Conservation (phyloP, 2,329 filamentous ascomycete genomes). For the Amphichorda felina region DNA sequence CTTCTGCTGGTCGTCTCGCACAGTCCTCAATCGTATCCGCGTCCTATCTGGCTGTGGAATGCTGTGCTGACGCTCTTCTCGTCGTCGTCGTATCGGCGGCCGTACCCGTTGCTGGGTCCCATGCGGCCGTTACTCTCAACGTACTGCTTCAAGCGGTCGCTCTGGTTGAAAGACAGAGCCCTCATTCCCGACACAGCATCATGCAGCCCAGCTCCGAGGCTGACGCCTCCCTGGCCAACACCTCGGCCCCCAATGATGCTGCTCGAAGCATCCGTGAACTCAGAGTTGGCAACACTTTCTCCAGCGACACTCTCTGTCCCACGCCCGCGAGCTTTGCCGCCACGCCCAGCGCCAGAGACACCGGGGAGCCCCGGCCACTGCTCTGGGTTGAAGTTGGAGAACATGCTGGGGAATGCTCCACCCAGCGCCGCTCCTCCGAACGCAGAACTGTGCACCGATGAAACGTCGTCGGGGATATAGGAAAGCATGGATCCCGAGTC, state of each 20-base stretch:
- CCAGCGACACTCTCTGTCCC: constrained; percentile 73
- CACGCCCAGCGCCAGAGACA: constrained; percentile 46
- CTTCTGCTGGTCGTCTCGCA: background rate
- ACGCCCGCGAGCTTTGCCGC: constrained; percentile 54
- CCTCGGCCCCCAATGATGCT: constrained; percentile 68
- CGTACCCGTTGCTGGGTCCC: constrained; percentile 55
- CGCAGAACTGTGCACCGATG: constrained; percentile 85
- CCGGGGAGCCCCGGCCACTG: constrained; percentile 77
- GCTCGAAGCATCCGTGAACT: constrained; percentile 73
- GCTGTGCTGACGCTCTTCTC: constrained; percentile 93
- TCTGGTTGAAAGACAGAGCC: constrained; percentile 44
- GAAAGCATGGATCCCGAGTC: constrained; percentile 85
- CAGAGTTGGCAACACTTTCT: constrained; percentile 84
- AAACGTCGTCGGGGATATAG: constrained; percentile 95
- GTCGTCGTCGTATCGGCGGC: constrained; percentile 74
- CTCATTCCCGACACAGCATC: constrained; percentile 56
- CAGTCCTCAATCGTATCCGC: constrained; percentile 38
- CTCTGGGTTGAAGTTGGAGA: constrained; percentile 80
- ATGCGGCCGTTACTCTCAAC: constrained; percentile 73
- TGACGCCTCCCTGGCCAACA: constrained; percentile 76
- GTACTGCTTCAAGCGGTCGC: constrained; percentile 87
- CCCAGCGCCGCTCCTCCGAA: constrained; percentile 71
- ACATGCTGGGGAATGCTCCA: constrained; percentile 81
- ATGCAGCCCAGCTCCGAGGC: constrained; percentile 69
- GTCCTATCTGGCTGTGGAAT: constrained; percentile 87